Conservation (phyloP, 768 basidiomycete genomes). For the Boletus pseudopeckii region DNA sequence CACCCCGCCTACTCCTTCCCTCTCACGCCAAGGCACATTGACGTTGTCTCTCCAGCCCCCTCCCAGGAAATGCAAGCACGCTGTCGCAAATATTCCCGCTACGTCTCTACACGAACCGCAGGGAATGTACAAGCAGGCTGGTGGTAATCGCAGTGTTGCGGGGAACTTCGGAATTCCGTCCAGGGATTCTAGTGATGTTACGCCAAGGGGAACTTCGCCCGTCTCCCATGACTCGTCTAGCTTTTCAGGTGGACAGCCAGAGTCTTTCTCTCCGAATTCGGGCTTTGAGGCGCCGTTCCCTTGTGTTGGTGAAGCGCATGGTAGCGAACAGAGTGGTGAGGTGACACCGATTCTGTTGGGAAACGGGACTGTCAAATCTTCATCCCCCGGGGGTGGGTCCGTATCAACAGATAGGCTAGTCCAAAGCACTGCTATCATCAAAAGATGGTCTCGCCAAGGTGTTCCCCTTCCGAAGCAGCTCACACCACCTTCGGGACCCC, state of each 20-base stretch:
- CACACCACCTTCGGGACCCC: conserved; percentile 58
- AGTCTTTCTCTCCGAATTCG: conserved; percentile 3
- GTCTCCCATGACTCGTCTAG: background rate
- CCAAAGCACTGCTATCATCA: conserved; percentile 26
- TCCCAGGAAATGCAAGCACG: conserved; percentile 28
- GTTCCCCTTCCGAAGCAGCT: conserved; percentile 45
- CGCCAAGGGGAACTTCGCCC: conserved; percentile 11
- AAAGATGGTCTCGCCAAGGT: conserved; percentile 56
- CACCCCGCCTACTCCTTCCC: conserved; percentile 17
- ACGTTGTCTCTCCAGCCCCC: conserved; percentile 35
- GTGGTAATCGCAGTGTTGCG: conserved; percentile 29
- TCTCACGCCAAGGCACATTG: conserved; percentile 31
- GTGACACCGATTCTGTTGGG: background rate
- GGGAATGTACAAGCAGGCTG: conserved; percentile 24
- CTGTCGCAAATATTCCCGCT: background rate
- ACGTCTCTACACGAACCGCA: conserved; percentile 5
- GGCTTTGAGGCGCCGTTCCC: background rate
- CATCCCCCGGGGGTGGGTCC: background rate
- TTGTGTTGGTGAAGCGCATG: background rate
- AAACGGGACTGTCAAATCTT: background rate
- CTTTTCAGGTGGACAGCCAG: conserved; percentile 2
- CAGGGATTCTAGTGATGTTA: conserved; percentile 6
- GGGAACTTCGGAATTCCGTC: conserved; percentile 29
- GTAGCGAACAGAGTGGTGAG: conserved; percentile 3
- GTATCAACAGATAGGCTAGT: conserved; percentile 29